Conservation (phyloP, 2,329 filamentous ascomycete species). For the Diaporthe vexans region DNA sequence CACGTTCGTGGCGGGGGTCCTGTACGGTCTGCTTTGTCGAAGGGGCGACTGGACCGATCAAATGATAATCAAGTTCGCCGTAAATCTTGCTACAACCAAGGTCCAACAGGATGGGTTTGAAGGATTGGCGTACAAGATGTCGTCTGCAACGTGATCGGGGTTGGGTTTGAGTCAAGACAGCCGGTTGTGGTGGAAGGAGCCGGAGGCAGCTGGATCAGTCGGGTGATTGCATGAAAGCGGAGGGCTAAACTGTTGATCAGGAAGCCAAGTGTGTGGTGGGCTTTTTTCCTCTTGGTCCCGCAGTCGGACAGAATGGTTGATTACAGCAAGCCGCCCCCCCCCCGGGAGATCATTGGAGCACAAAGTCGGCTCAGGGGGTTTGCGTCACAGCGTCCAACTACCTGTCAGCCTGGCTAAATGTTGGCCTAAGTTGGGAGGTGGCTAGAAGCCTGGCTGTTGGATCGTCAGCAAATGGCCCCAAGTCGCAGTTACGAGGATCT, state of each 20-base stretch:
- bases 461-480: slow-evolving; percentile 30
- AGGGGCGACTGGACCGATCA: slow-evolving; percentile 62
- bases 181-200: slow-evolving; percentile 3
- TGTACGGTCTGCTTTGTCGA: slow-evolving; percentile 71
- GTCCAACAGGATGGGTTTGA: slow-evolving; percentile 76
- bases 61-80: slow-evolving; percentile 67
- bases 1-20: slow-evolving; percentile 80
- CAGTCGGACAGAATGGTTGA: slow-evolving; percentile 17
- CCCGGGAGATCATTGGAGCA: slow-evolving; percentile 20
- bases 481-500: slow-evolving; percentile 18
- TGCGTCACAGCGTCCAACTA: slow-evolving; percentile 37
- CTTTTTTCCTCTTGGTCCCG: slow-evolving; percentile 22
- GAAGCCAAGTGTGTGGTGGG: slow-evolving; percentile 12
- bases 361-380: slow-evolving; percentile 24
- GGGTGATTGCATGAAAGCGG: slow-evolving; percentile 37
- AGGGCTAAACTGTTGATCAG: slow-evolving; percentile 14
- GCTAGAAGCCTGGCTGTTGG: slow-evolving; percentile 4
- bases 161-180: slow-evolving; percentile 37
- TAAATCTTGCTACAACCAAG: slow-evolving; percentile 76
- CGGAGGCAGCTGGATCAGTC: slow-evolving; percentile 43
- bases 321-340: not conserved
- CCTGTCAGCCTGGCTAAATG: slow-evolving; percentile 32
- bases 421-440: slow-evolving; percentile 27
- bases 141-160: slow-evolving; percentile 35
- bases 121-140: slow-evolving; percentile 56